A percentile compares a stretch with the other conserved stretches of the same genome.
These are phyloP conservation scores for Prunus kanzakura DNA, from an alignment of 306 rosid genomes.

Conservation along the genomic window DNA sequence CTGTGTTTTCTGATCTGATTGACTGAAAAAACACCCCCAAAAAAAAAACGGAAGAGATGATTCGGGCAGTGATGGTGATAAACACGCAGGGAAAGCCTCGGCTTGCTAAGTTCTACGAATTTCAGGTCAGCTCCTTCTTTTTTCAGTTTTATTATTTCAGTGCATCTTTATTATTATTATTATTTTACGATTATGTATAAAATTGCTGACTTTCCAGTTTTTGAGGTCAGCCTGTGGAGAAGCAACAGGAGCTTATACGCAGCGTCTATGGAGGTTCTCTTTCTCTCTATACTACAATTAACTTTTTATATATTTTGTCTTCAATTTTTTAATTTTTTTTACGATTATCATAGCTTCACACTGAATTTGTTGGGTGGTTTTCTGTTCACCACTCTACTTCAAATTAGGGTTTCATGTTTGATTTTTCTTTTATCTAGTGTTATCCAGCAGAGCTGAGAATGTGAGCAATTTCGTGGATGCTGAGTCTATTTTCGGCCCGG, in stretches of 20 bases:
- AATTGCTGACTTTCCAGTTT: constrained; percentile 20
- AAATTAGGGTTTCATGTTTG: neutral
- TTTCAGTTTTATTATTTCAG: neutral
- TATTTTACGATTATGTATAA: neutral
- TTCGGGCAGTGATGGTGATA: constrained; percentile 77
- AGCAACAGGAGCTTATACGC: constrained; percentile 85
- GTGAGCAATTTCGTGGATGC: constrained; percentile 90
- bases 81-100: constrained; percentile 96
- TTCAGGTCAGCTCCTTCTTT: constrained; percentile 45
- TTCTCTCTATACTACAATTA: neutral
- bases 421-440: constrained; percentile 37
- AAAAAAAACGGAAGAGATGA: constrained; percentile 40
- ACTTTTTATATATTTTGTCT: neutral
- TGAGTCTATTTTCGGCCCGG: constrained; percentile 81
- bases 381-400: neutral
- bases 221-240: constrained; percentile 70
- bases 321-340: neutral
- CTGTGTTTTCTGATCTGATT: neutral
- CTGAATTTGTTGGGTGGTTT: neutral
- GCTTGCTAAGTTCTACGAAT: constrained; percentile 80
- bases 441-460: constrained; percentile 85
- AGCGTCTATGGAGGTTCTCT: constrained; percentile 73
- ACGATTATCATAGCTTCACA: neutral
- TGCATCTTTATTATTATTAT: neutral
- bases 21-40: neutral